Percentiles rank a stretch among this genome's conserved stretches.
Evolutionary conservation across 2,329 filamentous ascomycete species (phyloP).

Genomic region (Chrysosporium queenslandicum): DNA sequence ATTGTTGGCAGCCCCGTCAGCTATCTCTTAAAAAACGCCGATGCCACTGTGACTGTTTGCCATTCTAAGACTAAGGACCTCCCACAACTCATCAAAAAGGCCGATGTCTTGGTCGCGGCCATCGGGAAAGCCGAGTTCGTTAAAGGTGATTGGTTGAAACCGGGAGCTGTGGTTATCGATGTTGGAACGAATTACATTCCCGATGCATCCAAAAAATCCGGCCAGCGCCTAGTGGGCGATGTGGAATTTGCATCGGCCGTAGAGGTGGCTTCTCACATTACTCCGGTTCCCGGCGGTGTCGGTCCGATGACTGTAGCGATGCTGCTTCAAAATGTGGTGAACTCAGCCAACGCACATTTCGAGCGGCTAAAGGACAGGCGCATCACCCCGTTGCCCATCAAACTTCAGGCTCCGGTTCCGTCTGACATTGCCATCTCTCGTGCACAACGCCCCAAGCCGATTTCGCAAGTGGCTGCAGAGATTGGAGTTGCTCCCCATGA

Average conservation of each 20-base stretch:
- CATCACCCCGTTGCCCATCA: conserved; percentile 73
- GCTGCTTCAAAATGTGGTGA: conserved; percentile 90
- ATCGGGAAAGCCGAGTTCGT: conserved; percentile 82
- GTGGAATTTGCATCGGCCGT: conserved; percentile 81
- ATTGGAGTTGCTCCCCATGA: conserved; percentile 81
- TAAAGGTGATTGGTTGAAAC: conserved; percentile 92
- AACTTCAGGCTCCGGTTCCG: conserved; percentile 70
- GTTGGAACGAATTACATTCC: conserved; percentile 95
- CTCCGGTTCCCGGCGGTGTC: conserved; percentile 90
- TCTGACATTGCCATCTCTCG: conserved; percentile 90
- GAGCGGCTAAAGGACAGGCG: conserved; percentile 70
- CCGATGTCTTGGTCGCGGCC: conserved; percentile 83
- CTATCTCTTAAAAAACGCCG: conserved; percentile 86
- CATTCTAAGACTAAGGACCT: conserved; percentile 78
- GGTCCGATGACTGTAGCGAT: conserved; percentile 99
- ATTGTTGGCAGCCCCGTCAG: conserved; percentile 97
- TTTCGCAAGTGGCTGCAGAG: conserved; percentile 74
- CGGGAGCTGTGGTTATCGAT: conserved; percentile 89
- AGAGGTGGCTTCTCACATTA: conserved; percentile 83
- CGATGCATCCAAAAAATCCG: conserved; percentile 82
- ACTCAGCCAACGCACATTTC: conserved; percentile 70
- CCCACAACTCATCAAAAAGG: conserved; percentile 62
- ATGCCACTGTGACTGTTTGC: conserved; percentile 93
- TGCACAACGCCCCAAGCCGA: conserved; percentile 81
- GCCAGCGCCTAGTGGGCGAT: conserved; percentile 83